Conservation (phyloP, 139 green algal species). For the Nannochloris sp. region DNA sequence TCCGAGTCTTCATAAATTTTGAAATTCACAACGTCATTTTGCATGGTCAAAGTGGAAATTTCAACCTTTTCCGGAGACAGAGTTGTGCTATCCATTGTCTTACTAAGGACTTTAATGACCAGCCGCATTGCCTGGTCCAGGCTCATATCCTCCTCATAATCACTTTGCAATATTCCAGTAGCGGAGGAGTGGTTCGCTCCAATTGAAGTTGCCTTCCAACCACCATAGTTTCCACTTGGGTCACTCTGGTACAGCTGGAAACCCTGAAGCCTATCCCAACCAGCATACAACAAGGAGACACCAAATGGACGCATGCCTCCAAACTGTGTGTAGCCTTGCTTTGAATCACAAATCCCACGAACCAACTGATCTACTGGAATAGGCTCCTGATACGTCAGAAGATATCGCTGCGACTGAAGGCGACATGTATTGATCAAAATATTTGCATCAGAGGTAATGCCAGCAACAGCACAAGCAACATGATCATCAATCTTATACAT, state of each 20-base stretch:
- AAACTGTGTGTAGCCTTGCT: constrained; percentile 97
- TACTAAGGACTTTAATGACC: constrained; percentile 88
- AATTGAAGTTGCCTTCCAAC: constrained; percentile 95
- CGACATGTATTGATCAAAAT: constrained; percentile 95
- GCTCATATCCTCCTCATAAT: constrained; percentile 80
- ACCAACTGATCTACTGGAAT: constrained; percentile 98
- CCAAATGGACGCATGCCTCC: constrained; percentile 94
- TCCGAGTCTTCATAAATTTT: constrained; percentile 63
- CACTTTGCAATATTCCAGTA: constrained; percentile 81
- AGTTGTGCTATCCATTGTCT: constrained; percentile 93
- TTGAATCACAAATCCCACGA: constrained; percentile 86
- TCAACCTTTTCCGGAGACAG: constrained; percentile 91
- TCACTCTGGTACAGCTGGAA: constrained; percentile 98
- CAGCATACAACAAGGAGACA: constrained; percentile 94
- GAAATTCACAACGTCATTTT: constrained; percentile 47
- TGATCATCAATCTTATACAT: constrained; percentile 99
- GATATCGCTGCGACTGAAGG: constrained; percentile 75
- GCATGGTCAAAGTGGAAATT: constrained; percentile 68
- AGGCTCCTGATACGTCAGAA: constrained; percentile 80
- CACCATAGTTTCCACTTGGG: constrained; percentile 92
- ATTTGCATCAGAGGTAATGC: constrained; percentile 96
- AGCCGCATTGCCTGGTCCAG: constrained; percentile 65
- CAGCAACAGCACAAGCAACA: constrained; percentile 87
- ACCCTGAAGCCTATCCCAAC: constrained; percentile 87
- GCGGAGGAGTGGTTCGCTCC: constrained; percentile 81